These are phyloP conservation scores for Pyrenula massariospora DNA, from an alignment of 495 filamentous ascomycete species.

Conservation along the genomic window DNA sequence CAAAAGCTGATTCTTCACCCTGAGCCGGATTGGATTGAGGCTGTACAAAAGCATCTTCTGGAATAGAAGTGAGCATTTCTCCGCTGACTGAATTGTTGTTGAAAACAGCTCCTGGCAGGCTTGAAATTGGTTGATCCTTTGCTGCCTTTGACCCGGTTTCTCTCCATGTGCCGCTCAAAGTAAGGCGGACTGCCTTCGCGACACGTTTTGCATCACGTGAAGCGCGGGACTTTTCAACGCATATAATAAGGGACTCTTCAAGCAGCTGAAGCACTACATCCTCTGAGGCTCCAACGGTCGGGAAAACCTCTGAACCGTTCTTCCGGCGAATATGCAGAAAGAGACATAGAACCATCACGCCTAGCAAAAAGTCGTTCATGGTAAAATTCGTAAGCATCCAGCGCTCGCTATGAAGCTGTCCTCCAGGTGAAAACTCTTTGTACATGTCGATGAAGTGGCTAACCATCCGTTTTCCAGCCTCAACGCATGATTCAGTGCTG, in stretches of 20 bases:
- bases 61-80: background rate
- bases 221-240: slow-evolving; percentile 5
- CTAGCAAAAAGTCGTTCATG: slow-evolving; percentile 12
- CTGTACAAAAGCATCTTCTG: background rate
- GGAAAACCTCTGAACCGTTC: background rate
- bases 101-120: slow-evolving; percentile 3
- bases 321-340: slow-evolving; percentile 2
- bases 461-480: slow-evolving; percentile 12
- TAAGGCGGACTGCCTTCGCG: too few relatives aligned
- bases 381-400: slow-evolving; percentile 14
- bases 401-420: slow-evolving; percentile 11
- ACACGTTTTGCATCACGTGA: slow-evolving; percentile 6
- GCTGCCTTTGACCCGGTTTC: too few relatives aligned
- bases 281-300: background rate
- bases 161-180: too few relatives aligned
- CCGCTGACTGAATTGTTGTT: background rate
- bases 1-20: background rate
- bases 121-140: slow-evolving; percentile 2
- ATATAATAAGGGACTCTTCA: slow-evolving; percentile 5
- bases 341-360: slow-evolving; percentile 9
- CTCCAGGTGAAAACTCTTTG: slow-evolving; percentile 7
- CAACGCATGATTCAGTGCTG: slow-evolving; percentile 6
- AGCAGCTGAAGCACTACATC: slow-evolving; percentile 1
- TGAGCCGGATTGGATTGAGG: too few relatives aligned
- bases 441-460: slow-evolving; percentile 8